Evolutionary conservation across 2,329 filamentous ascomycete genomes (phyloP).

Genomic region (Cyphellophora attinorum): DNA sequence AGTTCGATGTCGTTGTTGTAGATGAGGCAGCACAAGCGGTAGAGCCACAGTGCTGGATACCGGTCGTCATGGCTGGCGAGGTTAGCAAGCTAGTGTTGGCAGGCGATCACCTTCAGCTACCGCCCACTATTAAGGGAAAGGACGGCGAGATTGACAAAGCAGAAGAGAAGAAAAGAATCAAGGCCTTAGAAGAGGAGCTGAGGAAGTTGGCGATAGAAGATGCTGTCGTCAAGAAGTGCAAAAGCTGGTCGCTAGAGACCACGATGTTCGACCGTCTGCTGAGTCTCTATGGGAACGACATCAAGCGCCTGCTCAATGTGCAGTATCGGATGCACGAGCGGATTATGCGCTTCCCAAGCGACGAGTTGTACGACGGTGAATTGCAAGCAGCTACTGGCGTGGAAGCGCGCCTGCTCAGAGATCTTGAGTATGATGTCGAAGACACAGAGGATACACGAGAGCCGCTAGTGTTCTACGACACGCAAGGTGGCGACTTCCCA

Average conservation of each 20-base stretch:
- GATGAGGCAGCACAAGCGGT: constrained; percentile 94
- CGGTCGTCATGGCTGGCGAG: constrained; percentile 58
- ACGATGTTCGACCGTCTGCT: constrained; percentile 89
- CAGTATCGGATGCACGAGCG: constrained; percentile 97
- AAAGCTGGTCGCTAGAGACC: constrained; percentile 62
- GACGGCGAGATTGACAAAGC: constrained; percentile 26
- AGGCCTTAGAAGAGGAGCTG: constrained; percentile 26
- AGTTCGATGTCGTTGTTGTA: constrained; percentile 89
- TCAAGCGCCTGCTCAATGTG: constrained; percentile 92
- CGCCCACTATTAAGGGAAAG: constrained; percentile 75
- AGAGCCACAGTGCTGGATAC: constrained; percentile 95
- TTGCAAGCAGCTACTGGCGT: constrained; percentile 75
- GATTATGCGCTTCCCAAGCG: constrained; percentile 91
- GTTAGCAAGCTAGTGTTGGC: constrained; percentile 73
- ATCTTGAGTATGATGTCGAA: constrained; percentile 66
- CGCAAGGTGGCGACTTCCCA: constrained; percentile 84
- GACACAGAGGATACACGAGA: constrained; percentile 80
- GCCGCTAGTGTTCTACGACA: constrained; percentile 89
- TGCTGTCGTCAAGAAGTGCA: constrained; percentile 23
- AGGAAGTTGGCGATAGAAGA: constrained; percentile 25
- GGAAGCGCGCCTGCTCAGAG: constrained; percentile 62
- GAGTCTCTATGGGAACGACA: constrained; percentile 64
- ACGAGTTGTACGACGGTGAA: constrained; percentile 73
- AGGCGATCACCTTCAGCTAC: constrained; percentile 87
- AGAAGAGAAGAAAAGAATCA: constrained; percentile 31